Base-by-base conservation (phyloP, 495 filamentous ascomycete species). In the Penicillium diatomitis region DNA sequence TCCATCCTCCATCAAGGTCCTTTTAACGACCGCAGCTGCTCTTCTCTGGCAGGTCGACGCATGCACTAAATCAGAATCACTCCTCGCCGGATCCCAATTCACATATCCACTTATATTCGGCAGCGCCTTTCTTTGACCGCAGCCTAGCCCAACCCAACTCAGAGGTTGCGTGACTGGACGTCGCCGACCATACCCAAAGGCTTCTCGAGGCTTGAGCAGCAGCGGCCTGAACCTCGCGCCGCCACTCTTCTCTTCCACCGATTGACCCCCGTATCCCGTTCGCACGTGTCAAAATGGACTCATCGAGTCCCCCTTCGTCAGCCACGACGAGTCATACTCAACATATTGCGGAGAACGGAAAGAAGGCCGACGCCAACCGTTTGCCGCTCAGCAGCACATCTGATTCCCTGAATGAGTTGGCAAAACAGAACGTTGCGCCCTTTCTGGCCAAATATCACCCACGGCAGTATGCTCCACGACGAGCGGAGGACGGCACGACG, bases 391-490 rank as follows among this genome's bases (percentile, higher is more conserved):
- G 52, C 51, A 50, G 52, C 10, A 54, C 51, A 48, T 48, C 40
- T 38, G 54, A 52, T 32, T 41, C 57, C 8, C 60, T 70, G n/a
- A 60, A 66, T 20, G 77, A 73, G 51, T 64, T 78, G 10, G 77
- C 70, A 8, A 71, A 63, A 36, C 63, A 78, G 37, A 80, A 71
- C 41, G 79, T 95, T 39, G 83, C 84, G 3, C 89, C 90, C 1
- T 95, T 95, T 57, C 76, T 96, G 40, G 80, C 81, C 45, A 84
- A 85, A 64, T 87, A 96, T 55, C 90, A 95, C 5, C 90, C 89
- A 2, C 78, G 78, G 37, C 78, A 89, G 60, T 94, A 95, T 64
- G 86, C 86, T 3, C 85, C 84, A 3, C 66, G 83, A 44, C 82
- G 51, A 64, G 72, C 54, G 38, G 60, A 57, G 33, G 57, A 57